A percentile compares a stretch with the other conserved stretches of the same genome.
phyloP scores from a whole-genome alignment of 306 rosid species.

The Pterocarpus santalinus region DNA sequence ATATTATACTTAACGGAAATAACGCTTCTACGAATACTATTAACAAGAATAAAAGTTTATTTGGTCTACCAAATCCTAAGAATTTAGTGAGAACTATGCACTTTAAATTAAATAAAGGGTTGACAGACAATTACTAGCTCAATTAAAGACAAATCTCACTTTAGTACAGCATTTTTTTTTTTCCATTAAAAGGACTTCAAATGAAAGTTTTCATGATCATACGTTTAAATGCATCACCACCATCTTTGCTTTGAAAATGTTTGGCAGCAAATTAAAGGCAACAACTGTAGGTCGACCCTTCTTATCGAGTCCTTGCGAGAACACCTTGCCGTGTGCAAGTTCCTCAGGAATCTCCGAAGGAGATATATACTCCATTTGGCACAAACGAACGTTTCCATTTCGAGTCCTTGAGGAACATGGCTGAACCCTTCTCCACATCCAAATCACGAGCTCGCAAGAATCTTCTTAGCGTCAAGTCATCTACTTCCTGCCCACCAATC shows the following conservation, averaged over 20 bases:
- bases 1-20: too few relatives aligned
- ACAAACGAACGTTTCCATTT: constrained; percentile 63
- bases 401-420: constrained; percentile 66
- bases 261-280: constrained; percentile 60
- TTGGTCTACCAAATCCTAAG: too few relatives aligned
- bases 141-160: not conserved
- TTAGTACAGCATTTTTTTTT: too few relatives aligned
- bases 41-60: too few relatives aligned
- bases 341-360: constrained; percentile 58
- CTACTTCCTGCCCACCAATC: constrained; percentile 57
- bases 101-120: too few relatives aligned
- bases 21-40: too few relatives aligned
- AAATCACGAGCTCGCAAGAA: constrained; percentile 68
- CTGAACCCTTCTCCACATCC: constrained; percentile 60
- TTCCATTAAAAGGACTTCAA: too few relatives aligned
- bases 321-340: constrained; percentile 59
- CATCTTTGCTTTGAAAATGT: constrained; percentile 61
- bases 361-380: constrained; percentile 57
- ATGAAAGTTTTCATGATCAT: not conserved
- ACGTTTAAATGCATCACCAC: constrained; percentile 59
- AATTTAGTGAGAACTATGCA: too few relatives aligned
- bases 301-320: constrained; percentile 63
- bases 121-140: too few relatives aligned
- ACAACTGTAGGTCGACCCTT: constrained; percentile 65
- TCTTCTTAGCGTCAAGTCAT: constrained; percentile 67